These are phyloP conservation scores for Theobroma grandiflorum DNA, from an alignment of 441 rosid genomes.

Conservation along the genomic window DNA sequence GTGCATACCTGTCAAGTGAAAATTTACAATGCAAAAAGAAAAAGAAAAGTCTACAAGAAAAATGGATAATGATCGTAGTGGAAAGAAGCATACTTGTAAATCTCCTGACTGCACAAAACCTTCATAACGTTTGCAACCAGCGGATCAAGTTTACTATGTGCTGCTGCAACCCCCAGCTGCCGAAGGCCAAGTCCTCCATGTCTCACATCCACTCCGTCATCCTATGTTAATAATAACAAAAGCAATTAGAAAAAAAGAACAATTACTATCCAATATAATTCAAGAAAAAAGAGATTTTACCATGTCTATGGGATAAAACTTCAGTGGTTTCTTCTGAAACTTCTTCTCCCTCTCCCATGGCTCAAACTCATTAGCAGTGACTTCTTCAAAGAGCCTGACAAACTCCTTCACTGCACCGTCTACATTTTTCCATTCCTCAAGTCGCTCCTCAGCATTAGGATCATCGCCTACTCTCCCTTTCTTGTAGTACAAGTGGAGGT, in stretches of 20 bases:
- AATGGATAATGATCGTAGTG: neutral
- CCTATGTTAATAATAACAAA: constrained; percentile 39
- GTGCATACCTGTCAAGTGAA: constrained; percentile 53
- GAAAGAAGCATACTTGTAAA: constrained; percentile 57
- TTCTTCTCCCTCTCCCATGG: constrained; percentile 87
- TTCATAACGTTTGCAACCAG: constrained; percentile 70
- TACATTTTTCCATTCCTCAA: constrained; percentile 71
- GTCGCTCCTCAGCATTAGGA: constrained; percentile 66
- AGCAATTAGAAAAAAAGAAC: neutral
- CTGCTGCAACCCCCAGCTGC: constrained; percentile 71
- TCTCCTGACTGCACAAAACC: constrained; percentile 73
- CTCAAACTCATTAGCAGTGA: constrained; percentile 79
- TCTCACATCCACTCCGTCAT: constrained; percentile 76
- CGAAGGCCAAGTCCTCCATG: constrained; percentile 72
- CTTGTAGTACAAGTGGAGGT: constrained; percentile 73
- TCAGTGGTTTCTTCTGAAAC: constrained; percentile 68
- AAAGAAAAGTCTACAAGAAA: too few relatives aligned
- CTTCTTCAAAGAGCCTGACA: constrained; percentile 64
- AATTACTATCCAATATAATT: neutral
- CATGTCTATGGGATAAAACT: constrained; percentile 78
- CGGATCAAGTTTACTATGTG: constrained; percentile 78
- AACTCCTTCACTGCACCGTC: constrained; percentile 72
- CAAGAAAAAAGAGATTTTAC: constrained; percentile 33
- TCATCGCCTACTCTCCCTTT: constrained; percentile 74
- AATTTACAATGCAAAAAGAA: neutral